Percentiles rank a stretch among this genome's conserved stretches.
phyloP scores from a whole-genome alignment of 257 asterid genomes.

The Nemophila menziesii region DNA sequence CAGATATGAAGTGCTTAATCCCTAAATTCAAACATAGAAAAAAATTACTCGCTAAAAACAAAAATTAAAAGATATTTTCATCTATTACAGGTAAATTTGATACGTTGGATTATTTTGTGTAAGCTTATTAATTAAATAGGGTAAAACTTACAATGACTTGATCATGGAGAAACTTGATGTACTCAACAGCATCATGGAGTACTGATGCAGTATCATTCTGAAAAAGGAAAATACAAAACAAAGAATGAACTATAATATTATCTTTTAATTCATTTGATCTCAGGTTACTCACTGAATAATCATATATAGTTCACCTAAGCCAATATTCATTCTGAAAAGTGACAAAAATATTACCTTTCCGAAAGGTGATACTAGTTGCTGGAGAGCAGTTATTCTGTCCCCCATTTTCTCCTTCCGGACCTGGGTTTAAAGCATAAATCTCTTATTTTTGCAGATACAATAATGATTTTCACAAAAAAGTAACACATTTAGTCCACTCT shows the following conservation, averaged over 20 bases:
- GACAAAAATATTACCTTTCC: constrained; percentile 57
- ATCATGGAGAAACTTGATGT: constrained; percentile 81
- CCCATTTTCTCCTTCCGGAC: constrained; percentile 90
- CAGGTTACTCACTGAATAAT: too few species aligned
- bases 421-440: constrained; percentile 33
- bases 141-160: constrained; percentile 67
- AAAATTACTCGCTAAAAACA: not conserved
- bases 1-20: constrained; percentile 53
- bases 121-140: too few species aligned
- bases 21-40: constrained; percentile 22
- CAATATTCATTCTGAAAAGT: not conserved
- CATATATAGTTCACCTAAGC: not conserved
- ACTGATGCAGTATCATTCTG: constrained; percentile 97
- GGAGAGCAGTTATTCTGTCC: constrained; percentile 93
- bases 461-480: constrained; percentile 9
- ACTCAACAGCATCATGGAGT: constrained; percentile 84
- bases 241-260: too few species aligned
- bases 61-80: too few species aligned
- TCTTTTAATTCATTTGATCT: too few species aligned
- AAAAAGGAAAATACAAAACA: too few species aligned
- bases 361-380: constrained; percentile 92
- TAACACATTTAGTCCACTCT: constrained; percentile 8
- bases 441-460: constrained; percentile 22
- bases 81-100: too few species aligned
- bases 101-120: too few species aligned